phyloP scores from a whole-genome alignment of 2,329 filamentous ascomycete genomes.

The Sporothrix curviconia region DNA sequence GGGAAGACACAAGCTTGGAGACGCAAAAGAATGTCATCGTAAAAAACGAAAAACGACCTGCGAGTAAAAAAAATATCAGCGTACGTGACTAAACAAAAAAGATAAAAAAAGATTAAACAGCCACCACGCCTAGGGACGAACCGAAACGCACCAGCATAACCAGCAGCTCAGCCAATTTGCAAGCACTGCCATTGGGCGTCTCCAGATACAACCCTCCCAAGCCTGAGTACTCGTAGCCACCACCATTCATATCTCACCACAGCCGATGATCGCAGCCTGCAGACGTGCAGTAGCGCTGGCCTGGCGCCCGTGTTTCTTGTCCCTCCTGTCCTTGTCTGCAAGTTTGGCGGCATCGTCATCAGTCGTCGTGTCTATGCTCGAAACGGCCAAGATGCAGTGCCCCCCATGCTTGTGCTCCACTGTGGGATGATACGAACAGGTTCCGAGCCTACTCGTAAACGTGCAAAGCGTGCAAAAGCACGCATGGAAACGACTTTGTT shows the following conservation, averaged over 20 bases:
- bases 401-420: too few species aligned
- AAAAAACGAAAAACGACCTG: background rate
- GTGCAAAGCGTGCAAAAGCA: too few species aligned
- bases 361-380: background rate
- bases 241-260: too few species aligned
- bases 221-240: too few species aligned
- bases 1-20: background rate
- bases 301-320: background rate
- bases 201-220: too few species aligned
- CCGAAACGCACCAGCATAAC: background rate
- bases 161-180: background rate
- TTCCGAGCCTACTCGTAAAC: too few species aligned
- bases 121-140: background rate
- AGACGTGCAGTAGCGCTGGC: background rate
- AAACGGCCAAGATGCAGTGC: background rate
- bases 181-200: background rate
- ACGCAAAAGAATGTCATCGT: background rate
- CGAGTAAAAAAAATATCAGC: background rate
- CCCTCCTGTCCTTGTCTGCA: background rate
- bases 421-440: too few species aligned
- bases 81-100: background rate
- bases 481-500: too few species aligned
- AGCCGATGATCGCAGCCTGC: too few species aligned
- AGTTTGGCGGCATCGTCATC: background rate
- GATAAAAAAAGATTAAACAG: background rate